phyloP scores from a whole-genome alignment of 1,284 basidiomycete genomes.

The Malassezia sympodialis region DNA sequence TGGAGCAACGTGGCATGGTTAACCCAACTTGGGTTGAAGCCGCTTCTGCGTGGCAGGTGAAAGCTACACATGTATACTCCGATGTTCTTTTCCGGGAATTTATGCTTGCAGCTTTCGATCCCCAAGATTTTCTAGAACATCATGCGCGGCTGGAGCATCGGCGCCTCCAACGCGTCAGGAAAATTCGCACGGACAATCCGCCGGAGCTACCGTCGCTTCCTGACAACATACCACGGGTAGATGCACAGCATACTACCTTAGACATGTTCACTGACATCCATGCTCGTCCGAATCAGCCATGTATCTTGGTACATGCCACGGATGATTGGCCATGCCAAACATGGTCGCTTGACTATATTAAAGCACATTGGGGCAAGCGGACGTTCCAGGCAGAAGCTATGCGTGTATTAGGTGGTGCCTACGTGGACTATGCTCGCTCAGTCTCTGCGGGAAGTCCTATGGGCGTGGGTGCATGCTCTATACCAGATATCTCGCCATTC shows the following conservation, averaged over 20 bases:
- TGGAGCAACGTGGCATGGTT: constrained; percentile 5
- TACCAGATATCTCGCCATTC: constrained; percentile 42
- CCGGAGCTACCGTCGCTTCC: constrained; percentile 20
- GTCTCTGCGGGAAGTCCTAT: constrained; percentile 9
- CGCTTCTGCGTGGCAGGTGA: constrained; percentile 14
- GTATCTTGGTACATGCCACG: constrained; percentile 33
- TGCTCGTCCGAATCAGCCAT: constrained; percentile 24
- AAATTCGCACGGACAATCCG: constrained; percentile 12
- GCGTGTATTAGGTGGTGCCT: constrained; percentile 21
- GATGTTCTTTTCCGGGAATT: constrained; percentile 38
- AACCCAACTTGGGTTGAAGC: neutral
- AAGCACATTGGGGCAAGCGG: constrained; percentile 22
- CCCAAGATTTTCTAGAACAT: neutral
- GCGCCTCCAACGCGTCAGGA: neutral
- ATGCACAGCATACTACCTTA: constrained; percentile 16
- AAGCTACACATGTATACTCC: constrained; percentile 13
- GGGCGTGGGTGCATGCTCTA: constrained; percentile 11
- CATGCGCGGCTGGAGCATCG: neutral
- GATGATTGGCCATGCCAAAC: constrained; percentile 31
- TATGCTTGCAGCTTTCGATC: constrained; percentile 27
- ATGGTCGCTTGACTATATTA: constrained; percentile 30
- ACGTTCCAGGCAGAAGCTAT: constrained; percentile 41
- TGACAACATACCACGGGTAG: constrained; percentile 23
- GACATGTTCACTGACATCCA: constrained; percentile 14
- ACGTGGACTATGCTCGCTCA: constrained; percentile 30